phyloP scores from a whole-genome alignment of 768 basidiomycete genomes.

The Trametes sanguinea region DNA sequence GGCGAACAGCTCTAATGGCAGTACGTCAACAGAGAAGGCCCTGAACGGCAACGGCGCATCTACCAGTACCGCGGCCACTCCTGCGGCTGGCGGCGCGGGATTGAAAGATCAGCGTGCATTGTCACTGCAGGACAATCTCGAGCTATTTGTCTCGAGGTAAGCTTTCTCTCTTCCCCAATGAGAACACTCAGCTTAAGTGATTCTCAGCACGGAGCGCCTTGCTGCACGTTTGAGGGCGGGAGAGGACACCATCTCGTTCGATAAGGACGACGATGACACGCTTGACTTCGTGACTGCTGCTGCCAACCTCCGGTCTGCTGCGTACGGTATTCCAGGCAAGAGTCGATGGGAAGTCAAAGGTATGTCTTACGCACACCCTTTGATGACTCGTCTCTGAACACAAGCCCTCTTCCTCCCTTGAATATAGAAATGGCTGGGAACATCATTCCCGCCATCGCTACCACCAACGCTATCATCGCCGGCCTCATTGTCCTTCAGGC shows the following conservation, averaged over 20 bases:
- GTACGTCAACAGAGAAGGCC: slow-evolving; percentile 24
- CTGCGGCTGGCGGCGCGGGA: slow-evolving; percentile 26
- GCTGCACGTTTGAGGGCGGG: slow-evolving; percentile 65
- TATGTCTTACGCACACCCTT: slow-evolving; percentile 33
- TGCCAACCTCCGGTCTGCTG: slow-evolving; percentile 87
- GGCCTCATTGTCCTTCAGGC: slow-evolving; percentile 95
- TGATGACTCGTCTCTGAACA: background rate
- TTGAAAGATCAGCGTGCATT: slow-evolving; percentile 85
- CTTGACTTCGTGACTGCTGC: slow-evolving; percentile 96
- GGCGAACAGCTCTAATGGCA: slow-evolving; percentile 24
- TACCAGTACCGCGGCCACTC: background rate
- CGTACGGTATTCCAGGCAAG: slow-evolving; percentile 86
- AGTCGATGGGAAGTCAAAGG: slow-evolving; percentile 98
- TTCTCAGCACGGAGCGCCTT: slow-evolving; percentile 72
- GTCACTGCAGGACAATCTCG: slow-evolving; percentile 76
- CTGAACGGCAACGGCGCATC: slow-evolving; percentile 21
- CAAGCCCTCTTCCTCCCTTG: no score
- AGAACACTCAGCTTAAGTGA: background rate
- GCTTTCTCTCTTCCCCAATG: background rate
- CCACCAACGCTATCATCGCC: slow-evolving; percentile 96
- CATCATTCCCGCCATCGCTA: slow-evolving; percentile 98
- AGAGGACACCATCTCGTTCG: slow-evolving; percentile 80
- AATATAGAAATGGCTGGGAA: slow-evolving; percentile 95
- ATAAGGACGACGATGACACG: slow-evolving; percentile 98
- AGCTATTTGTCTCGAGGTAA: slow-evolving; percentile 85